A percentile compares a stretch with the other conserved stretches of the same genome.
Conservation (phyloP, 306 rosid species). For the Ziziphus jujuba region DNA sequence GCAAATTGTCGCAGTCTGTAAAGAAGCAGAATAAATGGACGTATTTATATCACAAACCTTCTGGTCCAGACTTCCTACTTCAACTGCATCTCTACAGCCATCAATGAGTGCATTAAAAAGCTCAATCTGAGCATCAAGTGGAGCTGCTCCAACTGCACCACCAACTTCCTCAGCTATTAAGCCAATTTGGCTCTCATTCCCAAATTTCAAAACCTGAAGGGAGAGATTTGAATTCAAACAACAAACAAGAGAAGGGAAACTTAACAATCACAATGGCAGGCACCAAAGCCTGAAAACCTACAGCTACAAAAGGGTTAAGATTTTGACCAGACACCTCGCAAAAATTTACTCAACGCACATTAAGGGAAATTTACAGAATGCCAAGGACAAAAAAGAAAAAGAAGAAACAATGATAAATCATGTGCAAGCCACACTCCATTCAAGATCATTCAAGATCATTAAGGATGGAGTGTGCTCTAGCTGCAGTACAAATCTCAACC, state of each 20-base stretch:
- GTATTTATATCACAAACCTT: slow-evolving; percentile 64
- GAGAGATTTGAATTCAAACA: not conserved
- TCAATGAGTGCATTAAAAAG: slow-evolving; percentile 79
- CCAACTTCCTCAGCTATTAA: slow-evolving; percentile 80
- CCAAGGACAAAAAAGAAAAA: too few relatives aligned
- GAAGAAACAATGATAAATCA: too few relatives aligned
- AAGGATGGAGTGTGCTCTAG: not conserved
- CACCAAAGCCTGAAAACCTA: too few relatives aligned
- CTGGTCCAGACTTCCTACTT: slow-evolving; percentile 67
- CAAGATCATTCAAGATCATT: too few relatives aligned
- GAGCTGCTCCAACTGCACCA: slow-evolving; percentile 73
- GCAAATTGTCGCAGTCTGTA: slow-evolving; percentile 6
- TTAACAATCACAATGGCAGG: not conserved
- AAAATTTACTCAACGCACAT: too few relatives aligned
- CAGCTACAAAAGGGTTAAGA: too few relatives aligned
- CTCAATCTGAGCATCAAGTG: slow-evolving; percentile 66
- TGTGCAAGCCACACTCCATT: too few relatives aligned
- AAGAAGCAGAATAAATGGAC: slow-evolving; percentile 5
- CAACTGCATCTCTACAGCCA: slow-evolving; percentile 86
- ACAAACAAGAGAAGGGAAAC: not conserved
- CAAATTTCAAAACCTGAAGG: slow-evolving; percentile 81
- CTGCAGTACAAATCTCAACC: not conserved
- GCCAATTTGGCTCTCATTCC: slow-evolving; percentile 82
- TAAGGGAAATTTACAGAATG: too few relatives aligned
- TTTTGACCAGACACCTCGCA: too few relatives aligned